Conservation (phyloP, 176 grass and related monocot genomes). For the bread wheat (Triticum aestivum) region DNA sequence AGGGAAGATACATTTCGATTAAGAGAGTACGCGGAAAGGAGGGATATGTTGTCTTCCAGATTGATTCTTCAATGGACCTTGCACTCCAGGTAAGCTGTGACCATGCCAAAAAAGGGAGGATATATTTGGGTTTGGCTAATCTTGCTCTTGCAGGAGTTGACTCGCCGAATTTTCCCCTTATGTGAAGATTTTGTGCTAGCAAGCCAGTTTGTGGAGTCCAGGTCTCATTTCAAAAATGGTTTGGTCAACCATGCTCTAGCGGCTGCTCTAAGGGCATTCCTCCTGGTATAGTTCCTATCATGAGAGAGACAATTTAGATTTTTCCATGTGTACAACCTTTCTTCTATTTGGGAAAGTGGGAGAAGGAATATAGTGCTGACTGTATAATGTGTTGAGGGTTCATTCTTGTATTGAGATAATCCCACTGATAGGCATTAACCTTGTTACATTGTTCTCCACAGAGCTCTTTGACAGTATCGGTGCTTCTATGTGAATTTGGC, state of each 20-base stretch:
- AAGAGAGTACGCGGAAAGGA: constrained; percentile 80
- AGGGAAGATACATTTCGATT: constrained; percentile 87
- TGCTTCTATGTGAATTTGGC: constrained; percentile 24
- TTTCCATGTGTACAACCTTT: constrained; percentile 2
- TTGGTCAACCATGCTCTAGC: constrained; percentile 94
- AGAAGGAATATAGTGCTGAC: not conserved
- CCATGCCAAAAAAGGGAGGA: not conserved
- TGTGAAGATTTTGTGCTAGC: constrained; percentile 87
- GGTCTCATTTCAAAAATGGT: constrained; percentile 78
- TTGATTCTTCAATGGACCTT: constrained; percentile 88
- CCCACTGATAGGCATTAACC: not conserved
- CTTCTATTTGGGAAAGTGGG: not conserved
- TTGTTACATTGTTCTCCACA: not conserved
- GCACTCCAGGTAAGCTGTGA: constrained; percentile 68
- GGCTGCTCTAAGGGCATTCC: constrained; percentile 81
- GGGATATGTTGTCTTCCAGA: constrained; percentile 65
- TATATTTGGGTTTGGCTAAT: constrained; percentile 22
- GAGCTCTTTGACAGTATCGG: constrained; percentile 4
- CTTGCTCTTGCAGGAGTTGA: constrained; percentile 69
- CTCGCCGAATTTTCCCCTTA: constrained; percentile 76
- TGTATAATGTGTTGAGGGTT: constrained; percentile 3
- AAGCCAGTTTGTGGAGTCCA: constrained; percentile 89
- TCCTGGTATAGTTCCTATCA: constrained; percentile 57
- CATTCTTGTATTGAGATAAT: constrained; percentile 12
- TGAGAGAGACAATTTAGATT: not conserved